Conservation (phyloP, 805 yeast species). For the Jamesozyma hellenica region DNA sequence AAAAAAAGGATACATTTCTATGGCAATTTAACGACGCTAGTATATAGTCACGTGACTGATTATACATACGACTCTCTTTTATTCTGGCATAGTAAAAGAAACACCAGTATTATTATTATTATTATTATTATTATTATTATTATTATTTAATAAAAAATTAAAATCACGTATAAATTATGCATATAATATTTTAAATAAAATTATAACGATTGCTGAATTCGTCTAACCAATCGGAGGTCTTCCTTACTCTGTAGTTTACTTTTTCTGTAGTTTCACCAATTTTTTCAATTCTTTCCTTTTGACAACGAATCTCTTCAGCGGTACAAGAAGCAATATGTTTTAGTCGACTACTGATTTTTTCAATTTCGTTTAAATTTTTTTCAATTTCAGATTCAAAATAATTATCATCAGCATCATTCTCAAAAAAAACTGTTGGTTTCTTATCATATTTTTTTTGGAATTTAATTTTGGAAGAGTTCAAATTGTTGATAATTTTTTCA, state of each 20-base stretch:
- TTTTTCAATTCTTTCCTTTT: slow-evolving; percentile 57
- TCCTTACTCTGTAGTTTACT: slow-evolving; percentile 68
- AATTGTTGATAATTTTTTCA: too few relatives aligned
- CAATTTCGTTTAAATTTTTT: slow-evolving; percentile 68
- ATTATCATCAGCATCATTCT: slow-evolving; percentile 85
- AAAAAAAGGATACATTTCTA: too few relatives aligned
- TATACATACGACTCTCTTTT: too few relatives aligned
- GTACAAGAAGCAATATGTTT: slow-evolving; percentile 61
- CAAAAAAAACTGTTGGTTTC: slow-evolving; percentile 34
- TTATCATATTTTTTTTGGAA: too few relatives aligned
- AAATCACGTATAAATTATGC: too few relatives aligned
- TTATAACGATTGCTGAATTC: slow-evolving; percentile 29
- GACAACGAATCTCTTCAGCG: slow-evolving; percentile 68
- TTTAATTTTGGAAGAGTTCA: background rate
- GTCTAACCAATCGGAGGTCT: too few relatives aligned
- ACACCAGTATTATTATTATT: too few relatives aligned
- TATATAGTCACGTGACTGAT: too few relatives aligned
- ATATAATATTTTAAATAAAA: slow-evolving; percentile 62
- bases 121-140: too few relatives aligned
- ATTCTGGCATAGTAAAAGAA: too few relatives aligned
- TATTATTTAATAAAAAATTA: too few relatives aligned
- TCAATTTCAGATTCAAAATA: slow-evolving; percentile 83
- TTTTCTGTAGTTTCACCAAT: slow-evolving; percentile 77
- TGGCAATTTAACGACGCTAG: too few relatives aligned
- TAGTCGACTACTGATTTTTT: slow-evolving; percentile 55